phyloP scores from a whole-genome alignment of 1,139 yeast species.

The Geotrichum cucujoidarum region DNA sequence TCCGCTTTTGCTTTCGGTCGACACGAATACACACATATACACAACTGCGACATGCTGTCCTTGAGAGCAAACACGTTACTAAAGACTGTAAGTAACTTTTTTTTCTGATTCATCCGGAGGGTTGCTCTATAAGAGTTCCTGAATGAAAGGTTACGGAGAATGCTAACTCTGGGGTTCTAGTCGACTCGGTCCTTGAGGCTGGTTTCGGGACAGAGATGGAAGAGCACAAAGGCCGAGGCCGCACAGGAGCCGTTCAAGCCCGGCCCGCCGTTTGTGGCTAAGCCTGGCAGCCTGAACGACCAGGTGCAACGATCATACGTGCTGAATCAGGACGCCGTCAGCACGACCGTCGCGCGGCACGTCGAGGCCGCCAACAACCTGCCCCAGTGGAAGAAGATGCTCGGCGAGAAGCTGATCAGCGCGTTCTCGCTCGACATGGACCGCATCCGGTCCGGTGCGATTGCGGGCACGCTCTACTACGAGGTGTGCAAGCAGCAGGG shows the following conservation, averaged over 20 bases:
- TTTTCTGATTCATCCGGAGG: neutral
- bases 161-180: too few relatives aligned
- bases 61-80: slow-evolving; percentile 4
- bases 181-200: neutral
- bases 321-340: slow-evolving; percentile 12
- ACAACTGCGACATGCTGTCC: neutral
- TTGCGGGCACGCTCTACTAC: slow-evolving; percentile 84
- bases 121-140: neutral
- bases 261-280: slow-evolving; percentile 19
- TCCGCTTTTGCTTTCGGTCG: too few relatives aligned
- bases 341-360: slow-evolving; percentile 13
- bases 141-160: neutral
- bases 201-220: slow-evolving; percentile 3
- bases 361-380: slow-evolving; percentile 32
- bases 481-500: slow-evolving; percentile 86
- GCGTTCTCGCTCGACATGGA: slow-evolving; percentile 83
- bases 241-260: neutral
- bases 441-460: slow-evolving; percentile 84
- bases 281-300: slow-evolving; percentile 15
- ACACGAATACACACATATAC: too few relatives aligned
- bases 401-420: slow-evolving; percentile 69
- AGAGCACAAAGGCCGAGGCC: slow-evolving; percentile 1
- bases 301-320: slow-evolving; percentile 17
- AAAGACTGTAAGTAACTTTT: slow-evolving; percentile 2
- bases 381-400: slow-evolving; percentile 61